Conservation (phyloP, 805 yeast genomes). For the Monosporozyma solicola region DNA sequence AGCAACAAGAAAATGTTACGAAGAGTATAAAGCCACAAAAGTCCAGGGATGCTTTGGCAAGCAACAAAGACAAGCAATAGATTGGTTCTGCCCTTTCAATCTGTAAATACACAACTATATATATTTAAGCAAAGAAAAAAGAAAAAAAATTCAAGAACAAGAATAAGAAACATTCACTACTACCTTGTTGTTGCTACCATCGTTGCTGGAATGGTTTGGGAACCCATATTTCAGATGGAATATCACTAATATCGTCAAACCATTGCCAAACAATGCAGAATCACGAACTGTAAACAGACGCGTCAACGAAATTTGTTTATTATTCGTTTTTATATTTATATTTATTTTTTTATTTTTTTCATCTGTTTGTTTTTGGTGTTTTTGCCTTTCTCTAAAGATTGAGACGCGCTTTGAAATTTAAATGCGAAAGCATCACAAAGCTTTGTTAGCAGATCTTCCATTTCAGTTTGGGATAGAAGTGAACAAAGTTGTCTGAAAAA, state of each 20-base stretch:
- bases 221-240: too few species aligned
- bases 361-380: not conserved
- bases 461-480: not conserved
- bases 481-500: not conserved
- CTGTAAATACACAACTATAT: not conserved
- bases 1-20: conserved; percentile 8
- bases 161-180: not conserved
- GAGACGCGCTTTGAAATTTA: conserved; percentile 2
- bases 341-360: not conserved
- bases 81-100: not conserved
- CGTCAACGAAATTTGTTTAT: not conserved
- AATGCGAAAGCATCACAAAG: not conserved
- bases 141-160: not conserved
- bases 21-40: not conserved
- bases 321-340: not conserved
- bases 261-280: not conserved
- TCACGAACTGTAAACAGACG: conserved; percentile 5
- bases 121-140: not conserved
- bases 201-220: too few species aligned
- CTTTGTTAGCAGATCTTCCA: not conserved
- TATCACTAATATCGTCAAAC: not conserved
- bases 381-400: not conserved
- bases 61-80: not conserved
- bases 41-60: not conserved
- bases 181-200: not conserved